Conservation (phyloP, 2,329 filamentous ascomycete genomes). For the Coniochaeta prunicola region DNA sequence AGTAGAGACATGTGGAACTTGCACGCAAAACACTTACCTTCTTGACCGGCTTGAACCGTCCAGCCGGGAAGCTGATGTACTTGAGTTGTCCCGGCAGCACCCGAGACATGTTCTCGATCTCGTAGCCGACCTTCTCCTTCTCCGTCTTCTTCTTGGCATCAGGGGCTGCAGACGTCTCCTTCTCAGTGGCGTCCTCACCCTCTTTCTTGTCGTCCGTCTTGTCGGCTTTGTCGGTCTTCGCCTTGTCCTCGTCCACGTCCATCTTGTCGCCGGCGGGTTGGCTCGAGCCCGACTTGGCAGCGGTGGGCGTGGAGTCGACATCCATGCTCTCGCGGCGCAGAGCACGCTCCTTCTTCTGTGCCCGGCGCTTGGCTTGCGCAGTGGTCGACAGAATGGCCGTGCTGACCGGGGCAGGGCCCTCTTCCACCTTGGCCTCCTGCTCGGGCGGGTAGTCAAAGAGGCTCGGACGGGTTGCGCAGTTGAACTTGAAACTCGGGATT, state of each 20-base stretch:
- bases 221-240: conserved; percentile 34
- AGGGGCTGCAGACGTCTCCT: conserved; percentile 43
- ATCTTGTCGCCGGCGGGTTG: conserved; percentile 69
- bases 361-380: conserved; percentile 90
- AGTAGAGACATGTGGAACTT: neutral
- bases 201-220: conserved; percentile 57
- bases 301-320: conserved; percentile 71
- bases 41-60: conserved; percentile 85
- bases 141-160: conserved; percentile 82
- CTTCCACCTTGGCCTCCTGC: conserved; percentile 89
- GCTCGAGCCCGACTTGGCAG: conserved; percentile 45
- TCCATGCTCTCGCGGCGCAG: conserved; percentile 93
- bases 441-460: conserved; percentile 98
- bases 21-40: conserved; percentile 51
- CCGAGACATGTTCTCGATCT: conserved; percentile 93
- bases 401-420: conserved; percentile 87
- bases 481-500: conserved; percentile 89
- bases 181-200: conserved; percentile 44
- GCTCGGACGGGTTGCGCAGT: conserved; percentile 89
- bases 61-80: conserved; percentile 86
- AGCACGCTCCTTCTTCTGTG: conserved; percentile 88
- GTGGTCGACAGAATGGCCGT: conserved; percentile 95
- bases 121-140: conserved; percentile 95
- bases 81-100: conserved; percentile 90
- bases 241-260: conserved; percentile 66